These are phyloP conservation scores for Penicillium paneum DNA, from an alignment of 2,329 filamentous ascomycete genomes.

Conservation along the genomic window DNA sequence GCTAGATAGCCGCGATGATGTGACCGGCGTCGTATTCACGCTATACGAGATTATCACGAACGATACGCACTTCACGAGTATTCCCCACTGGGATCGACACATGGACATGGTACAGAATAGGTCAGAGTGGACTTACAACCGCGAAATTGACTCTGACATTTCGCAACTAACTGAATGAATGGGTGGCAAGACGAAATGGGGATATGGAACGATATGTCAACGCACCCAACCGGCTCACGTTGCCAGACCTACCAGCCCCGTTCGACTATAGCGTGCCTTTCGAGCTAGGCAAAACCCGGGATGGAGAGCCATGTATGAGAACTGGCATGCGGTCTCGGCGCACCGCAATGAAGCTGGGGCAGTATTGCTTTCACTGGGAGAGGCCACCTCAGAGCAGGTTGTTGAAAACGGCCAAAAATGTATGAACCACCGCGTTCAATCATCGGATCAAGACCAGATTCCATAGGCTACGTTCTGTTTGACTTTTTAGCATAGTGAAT, in stretches of 20 bases:
- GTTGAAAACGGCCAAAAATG: no score
- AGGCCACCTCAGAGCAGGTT: constrained; percentile 5
- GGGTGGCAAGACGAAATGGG: constrained; percentile 13
- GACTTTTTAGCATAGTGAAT: no score
- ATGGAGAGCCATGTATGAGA: constrained; percentile 12
- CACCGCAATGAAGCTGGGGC: constrained; percentile 13
- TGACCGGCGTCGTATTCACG: constrained; percentile 24
- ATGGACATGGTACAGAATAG: constrained; percentile 22
- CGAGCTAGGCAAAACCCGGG: constrained; percentile 6
- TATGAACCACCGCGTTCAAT: no score
- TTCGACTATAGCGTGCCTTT: constrained; percentile 20
- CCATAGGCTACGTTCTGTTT: no score
- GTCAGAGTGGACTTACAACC: constrained; percentile 13
- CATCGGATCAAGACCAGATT: no score
- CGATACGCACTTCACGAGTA: constrained; percentile 22
- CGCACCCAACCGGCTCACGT: constrained; percentile 15
- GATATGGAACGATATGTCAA: constrained; percentile 20
- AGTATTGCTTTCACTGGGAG: constrained; percentile 21
- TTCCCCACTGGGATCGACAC: constrained; percentile 24
- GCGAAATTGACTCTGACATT: constrained; percentile 19
- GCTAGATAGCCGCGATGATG: constrained; percentile 22
- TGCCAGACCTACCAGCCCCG: constrained; percentile 12
- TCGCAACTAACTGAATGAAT: constrained; percentile 19
- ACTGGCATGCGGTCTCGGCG: not conserved
- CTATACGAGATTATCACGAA: constrained; percentile 30